phyloP scores from a whole-genome alignment of 225 moss, liverwort and hornwort genomes.

The Sphagnum contortum region DNA sequence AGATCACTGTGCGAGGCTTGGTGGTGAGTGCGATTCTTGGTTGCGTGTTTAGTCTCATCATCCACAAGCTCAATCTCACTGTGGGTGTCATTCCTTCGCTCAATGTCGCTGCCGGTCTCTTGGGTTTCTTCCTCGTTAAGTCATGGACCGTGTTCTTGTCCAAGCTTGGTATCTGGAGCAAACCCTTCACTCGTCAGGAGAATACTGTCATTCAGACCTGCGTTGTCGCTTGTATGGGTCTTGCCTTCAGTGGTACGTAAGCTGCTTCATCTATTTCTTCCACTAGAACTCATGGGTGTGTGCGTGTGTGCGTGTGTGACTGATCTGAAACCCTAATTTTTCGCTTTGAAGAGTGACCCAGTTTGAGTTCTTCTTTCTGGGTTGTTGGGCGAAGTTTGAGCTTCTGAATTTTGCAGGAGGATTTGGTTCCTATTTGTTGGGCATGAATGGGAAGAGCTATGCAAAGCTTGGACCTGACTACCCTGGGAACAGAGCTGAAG shows the following conservation, averaged over 20 bases:
- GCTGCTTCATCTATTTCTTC: too few relatives aligned
- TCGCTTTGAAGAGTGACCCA: too few relatives aligned
- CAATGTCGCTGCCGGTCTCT: constrained; percentile 72
- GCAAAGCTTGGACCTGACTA: constrained; percentile 2
- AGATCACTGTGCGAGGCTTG: constrained; percentile 59
- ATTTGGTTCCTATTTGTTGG: constrained; percentile 60
- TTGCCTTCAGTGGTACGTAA: constrained; percentile 74
- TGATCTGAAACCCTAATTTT: too few relatives aligned
- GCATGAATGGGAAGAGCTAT: constrained; percentile 43
- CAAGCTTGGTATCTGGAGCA: constrained; percentile 35
- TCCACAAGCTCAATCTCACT: constrained; percentile 75
- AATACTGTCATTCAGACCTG: constrained; percentile 96
- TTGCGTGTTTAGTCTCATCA: constrained; percentile 55
- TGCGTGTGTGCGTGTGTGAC: too few relatives aligned
- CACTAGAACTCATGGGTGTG: not conserved
- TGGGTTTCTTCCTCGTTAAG: constrained; percentile 68
- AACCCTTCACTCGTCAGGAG: constrained; percentile 93
- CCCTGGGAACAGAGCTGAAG: constrained; percentile 30
- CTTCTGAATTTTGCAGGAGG: constrained; percentile 40
- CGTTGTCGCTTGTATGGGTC: constrained; percentile 75
- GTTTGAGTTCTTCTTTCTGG: too few relatives aligned
- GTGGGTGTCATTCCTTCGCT: constrained; percentile 89
- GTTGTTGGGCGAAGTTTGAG: not conserved
- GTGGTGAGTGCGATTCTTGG: constrained; percentile 48
- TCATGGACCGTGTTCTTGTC: constrained; percentile 26